Evolutionary conservation across 164 flowering plant genomes (phyloP), one percentile per base, ranked within the genome.

Genomic region (Protea cynaroides): DNA sequence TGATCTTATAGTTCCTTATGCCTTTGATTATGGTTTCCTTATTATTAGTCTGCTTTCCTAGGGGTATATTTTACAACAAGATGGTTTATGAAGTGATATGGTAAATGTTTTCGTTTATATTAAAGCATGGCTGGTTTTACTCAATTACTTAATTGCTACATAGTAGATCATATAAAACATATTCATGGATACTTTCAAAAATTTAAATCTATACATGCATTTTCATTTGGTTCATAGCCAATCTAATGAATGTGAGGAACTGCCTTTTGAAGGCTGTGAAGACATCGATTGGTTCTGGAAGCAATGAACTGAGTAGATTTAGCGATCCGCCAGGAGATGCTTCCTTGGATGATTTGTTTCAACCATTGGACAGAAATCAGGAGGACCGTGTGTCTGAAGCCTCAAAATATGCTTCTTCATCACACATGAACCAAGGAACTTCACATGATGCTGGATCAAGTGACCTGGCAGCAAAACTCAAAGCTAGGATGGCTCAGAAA

Each of bases 321-420:
- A 95, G 97, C 82, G 99, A 95, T 68, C 67, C 89, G 56, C 97
- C 97, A 29, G 91, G 92, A 67, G 99, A 92, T 87, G 90, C 97
- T 69, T 90, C 88, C 66, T 75, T 95, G 77, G 97, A 95, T 61
- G 99, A 95, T 80, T 76, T 95, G 65, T 95, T 95, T 79, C 99
- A 78, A 69, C 96, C 97, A 3, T 59, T 78, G 75, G 86, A 83
- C 63, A 84, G 77, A 61, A 79, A 58, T 25, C 68, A 53, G 19
- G 88, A 77, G 58, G 88, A 83, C 63, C 81, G 56, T 58, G 71
- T 76, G 8, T 76, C 83, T 70, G 90, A 82, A 72, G 88, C 95
- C 62, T 88, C 97, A 57, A 80, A 90, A 58, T 92, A 96, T 69
- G 78, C 85, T 66, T 84, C 97, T 56, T 72, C 87, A 18, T 77